Evolutionary conservation across 768 basidiomycete genomes (phyloP), one percentile per base, ranked within the genome.

Genomic region (Leccinum obscurum): DNA sequence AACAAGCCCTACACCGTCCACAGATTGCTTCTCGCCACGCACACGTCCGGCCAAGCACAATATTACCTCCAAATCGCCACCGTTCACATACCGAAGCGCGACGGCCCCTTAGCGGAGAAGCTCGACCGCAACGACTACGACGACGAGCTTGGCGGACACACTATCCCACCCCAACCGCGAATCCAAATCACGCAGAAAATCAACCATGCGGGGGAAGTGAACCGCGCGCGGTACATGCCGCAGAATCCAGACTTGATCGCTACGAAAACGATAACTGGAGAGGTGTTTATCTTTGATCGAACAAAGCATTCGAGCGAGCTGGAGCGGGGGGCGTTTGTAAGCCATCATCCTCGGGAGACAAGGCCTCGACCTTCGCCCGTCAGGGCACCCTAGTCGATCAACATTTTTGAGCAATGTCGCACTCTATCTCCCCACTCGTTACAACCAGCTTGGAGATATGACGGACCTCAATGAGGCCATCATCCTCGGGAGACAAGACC

Each of bases 181-280:
- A 88, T 98, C 62, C 89, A 90, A 68, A 85, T 96, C 74, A 91
- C 88, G 34, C 97, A 99, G 73, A 87, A 85, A 65, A 98, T 99
- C 78, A 95, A 95, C 73, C 97, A 99, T 74, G 83, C 83, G 4
- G 93, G 94, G 46, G 97, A 99, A 73, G 93, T 98, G 70, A 99
- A 99, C 76, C 81, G 95, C 49, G 97, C 97, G 61, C 87, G 97
- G 55, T 99, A 98, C 75, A 98, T 98, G 95, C 97, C 97, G 6
- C 96, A 98, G 76, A 99, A 98, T 70, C 92, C 95, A 2, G 93
- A 98, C 76, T 76, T 99, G 65, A 91, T 99, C 65, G 97, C 97
- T 14, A 98, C 96, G 11, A 98, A 98, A 75, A 82, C 95, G 22
- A 84, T 94, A 8, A 86, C 85, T 6, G 97, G 96, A 14, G 93